Base-by-base conservation (phyloP, 371 early-diverging fungal genomes). In the Mucor indicus region DNA sequence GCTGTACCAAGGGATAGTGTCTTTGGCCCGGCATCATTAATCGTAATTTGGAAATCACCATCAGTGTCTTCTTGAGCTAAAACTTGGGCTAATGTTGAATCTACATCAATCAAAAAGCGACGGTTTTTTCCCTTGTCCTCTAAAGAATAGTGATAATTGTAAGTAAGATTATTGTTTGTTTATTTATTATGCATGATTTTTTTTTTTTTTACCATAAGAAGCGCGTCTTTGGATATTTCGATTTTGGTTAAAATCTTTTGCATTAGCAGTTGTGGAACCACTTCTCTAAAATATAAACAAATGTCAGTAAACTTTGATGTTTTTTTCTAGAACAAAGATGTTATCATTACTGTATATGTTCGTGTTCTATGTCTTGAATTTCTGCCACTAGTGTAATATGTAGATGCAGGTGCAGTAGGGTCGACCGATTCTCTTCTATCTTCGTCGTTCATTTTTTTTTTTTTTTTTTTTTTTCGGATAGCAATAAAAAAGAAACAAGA, bases 11-110 rank as follows among this genome's bases (percentile, higher is more conserved):
- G 74, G 4, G 77, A 73, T 41, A 96, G 74, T 3, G 81, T 69
- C 59, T 95, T 96, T 15, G 96, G 96, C 0, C 96, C 96, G 2
- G 67, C 43, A 62, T 96, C 96, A 40, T 86, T 80, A 29, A 96
- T 71, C 2, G 95, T 96, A 53, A 96, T 93, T 60, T 94, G 95
- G 57, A 73, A 85, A 54, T 96, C 91, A 16, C 89, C 90, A 69
- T 94, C 87, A 0, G 93, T 92, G 64, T 96, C 96, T 60, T 96
- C 95, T 58, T 96, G 95, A 45, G 69, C 83, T 32, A 96, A 66
- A 19, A 96, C 75, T 33, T 64, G 60, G 38, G 80, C 72, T 32
- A 86, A 73, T 3, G 91, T 89, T 42, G 81, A 77, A 36, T 83
- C 86, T 0, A 94, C 91, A 41, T 94, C 87, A 35, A 94, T 80